Conservation (phyloP, 441 rosid genomes). For the Croton setiger region DNA sequence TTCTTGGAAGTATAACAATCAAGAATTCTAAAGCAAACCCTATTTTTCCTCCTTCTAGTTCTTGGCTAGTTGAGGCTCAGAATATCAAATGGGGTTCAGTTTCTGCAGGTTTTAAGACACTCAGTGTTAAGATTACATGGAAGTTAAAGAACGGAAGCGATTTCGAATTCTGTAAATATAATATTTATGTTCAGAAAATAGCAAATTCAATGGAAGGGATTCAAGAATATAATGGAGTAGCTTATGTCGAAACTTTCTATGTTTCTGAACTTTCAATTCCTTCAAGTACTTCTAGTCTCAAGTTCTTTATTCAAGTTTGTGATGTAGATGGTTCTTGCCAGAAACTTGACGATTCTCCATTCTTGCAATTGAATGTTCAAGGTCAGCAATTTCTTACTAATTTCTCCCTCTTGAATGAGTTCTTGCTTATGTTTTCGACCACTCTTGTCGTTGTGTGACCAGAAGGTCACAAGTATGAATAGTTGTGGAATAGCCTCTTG, state of each 20-base stretch:
- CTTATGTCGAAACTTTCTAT: slow-evolving; percentile 52
- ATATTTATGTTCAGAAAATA: slow-evolving; percentile 48
- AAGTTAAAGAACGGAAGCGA: slow-evolving; percentile 30
- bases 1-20: slow-evolving; percentile 59
- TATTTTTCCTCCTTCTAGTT: slow-evolving; percentile 39
- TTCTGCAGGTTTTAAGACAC: slow-evolving; percentile 34
- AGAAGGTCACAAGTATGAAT: too few relatives aligned
- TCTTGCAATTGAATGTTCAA: slow-evolving; percentile 34
- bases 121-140: slow-evolving; percentile 55
- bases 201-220: slow-evolving; percentile 16
- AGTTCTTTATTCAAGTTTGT: slow-evolving; percentile 54
- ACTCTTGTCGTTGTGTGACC: too few relatives aligned
- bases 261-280: slow-evolving; percentile 47
- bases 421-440: neutral
- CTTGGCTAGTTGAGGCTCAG: slow-evolving; percentile 48
- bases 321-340: slow-evolving; percentile 35
- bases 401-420: neutral
- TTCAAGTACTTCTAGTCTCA: slow-evolving; percentile 34
- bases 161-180: slow-evolving; percentile 35
- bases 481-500: too few relatives aligned
- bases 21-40: slow-evolving; percentile 28
- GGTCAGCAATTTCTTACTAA: slow-evolving; percentile 17
- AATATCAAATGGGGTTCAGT: slow-evolving; percentile 39
- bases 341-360: slow-evolving; percentile 49
- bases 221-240: slow-evolving; percentile 47